Evolutionary conservation across 768 basidiomycete genomes (phyloP).

Genomic region (Amanita inopinata): DNA sequence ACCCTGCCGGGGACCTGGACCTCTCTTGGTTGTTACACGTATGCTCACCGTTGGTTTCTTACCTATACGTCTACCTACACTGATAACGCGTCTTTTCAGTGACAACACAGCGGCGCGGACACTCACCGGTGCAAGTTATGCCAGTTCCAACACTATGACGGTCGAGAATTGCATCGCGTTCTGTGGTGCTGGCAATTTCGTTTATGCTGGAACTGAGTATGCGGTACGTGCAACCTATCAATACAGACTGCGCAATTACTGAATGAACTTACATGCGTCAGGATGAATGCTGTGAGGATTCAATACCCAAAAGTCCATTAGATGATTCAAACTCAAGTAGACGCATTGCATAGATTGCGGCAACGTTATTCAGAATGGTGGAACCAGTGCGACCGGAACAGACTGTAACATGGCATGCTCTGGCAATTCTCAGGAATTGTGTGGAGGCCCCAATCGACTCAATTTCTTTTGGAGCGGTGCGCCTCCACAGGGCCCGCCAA

Average conservation of each 20-base stretch:
- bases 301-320: not conserved
- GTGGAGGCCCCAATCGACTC: conserved; percentile 50
- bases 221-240: conserved; percentile 15
- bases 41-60: conserved; percentile 13
- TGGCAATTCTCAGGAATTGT: conserved; percentile 46
- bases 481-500: conserved; percentile 44
- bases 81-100: conserved; percentile 21
- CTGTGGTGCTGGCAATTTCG: conserved; percentile 35
- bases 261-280: not conserved
- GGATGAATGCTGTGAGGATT: conserved; percentile 44
- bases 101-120: conserved; percentile 53
- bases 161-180: conserved; percentile 39
- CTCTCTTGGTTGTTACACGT: conserved; percentile 56
- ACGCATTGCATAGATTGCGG: conserved; percentile 45
- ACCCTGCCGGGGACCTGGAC: conserved; percentile 46
- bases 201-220: conserved; percentile 67
- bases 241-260: not conserved
- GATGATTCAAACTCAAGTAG: conserved; percentile 4
- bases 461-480: conserved; percentile 58
- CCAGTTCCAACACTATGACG: conserved; percentile 48
- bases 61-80: conserved; percentile 3
- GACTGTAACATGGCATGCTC: conserved; percentile 57
- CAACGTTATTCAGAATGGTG: conserved; percentile 38
- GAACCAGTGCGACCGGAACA: conserved; percentile 30
- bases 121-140: conserved; percentile 36